Base-by-base conservation (phyloP, 1,284 basidiomycete genomes). In the Tilletia indica region DNA sequence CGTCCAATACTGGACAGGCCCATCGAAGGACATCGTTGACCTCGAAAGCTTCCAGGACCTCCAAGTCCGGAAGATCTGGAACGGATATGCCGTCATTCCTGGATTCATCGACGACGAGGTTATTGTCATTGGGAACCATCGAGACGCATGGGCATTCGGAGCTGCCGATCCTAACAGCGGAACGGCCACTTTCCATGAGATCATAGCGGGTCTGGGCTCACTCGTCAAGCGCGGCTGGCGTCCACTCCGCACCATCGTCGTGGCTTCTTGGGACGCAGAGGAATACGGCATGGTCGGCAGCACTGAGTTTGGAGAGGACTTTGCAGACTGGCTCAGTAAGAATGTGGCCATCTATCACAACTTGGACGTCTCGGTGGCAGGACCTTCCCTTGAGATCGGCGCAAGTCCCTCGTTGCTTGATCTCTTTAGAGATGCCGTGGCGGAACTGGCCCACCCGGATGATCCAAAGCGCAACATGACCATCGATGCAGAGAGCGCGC, bases 251-350 rank as follows among this genome's bases (percentile, higher is more conserved):
- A 95, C 92, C 19, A 89, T 96, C 78, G 85, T 96, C n/a, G 87
- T 97, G 68, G 93, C 92, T 3, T 92, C 90, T 75, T 97, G 93
- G 94, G 93, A 96, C 84, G 95, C 90, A 0, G 94, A 97, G 86
- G 95, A 94, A 87, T 93, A 93, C 73, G 93, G 93, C 38, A 87
- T 96, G 48, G 86, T 97, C 61, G 94, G 94, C 12, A 91, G 90
- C 77, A 94, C 92, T 5, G 93, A 96, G 85, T 94, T 90, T 87
- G 91, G 90, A 6, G 94, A 96, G 85, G 93, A 96, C 83, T 96
- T 94, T 83, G 87, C 90, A 6, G 87, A 89, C 39, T 95, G 91
- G 90, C 89, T 96, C 72, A 87, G 88, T 56, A 85, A 89, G 63
- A 88, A 94, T 75, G 90, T 91, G 51, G 93, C 93, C 21, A 89